Base-by-base conservation (phyloP, 2,329 filamentous ascomycete species). In the Colletotrichum destructivum region DNA sequence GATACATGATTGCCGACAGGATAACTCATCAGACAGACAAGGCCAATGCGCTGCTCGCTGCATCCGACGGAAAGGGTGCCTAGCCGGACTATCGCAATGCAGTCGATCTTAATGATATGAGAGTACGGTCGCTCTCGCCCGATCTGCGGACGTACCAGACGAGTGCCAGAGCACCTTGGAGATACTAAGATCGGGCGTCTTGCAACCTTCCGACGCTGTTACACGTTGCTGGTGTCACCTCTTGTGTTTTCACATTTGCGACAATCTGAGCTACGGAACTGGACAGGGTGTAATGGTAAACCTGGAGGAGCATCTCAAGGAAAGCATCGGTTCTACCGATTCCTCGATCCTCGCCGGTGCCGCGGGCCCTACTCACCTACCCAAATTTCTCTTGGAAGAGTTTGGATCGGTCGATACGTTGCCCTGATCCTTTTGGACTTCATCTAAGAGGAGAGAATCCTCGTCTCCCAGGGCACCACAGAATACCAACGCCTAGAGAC, bases 101-200 rank as follows among this genome's bases (percentile, higher is more conserved):
- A 4, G 8, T 18, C 54, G 23, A 46, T 3, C 9, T 6, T 18
- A 11, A 40, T 16, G n/a, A 21, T 12, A 4, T 54, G 13, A 9
- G 7, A 26, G 9, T 16, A 13, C 60, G 16, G 40, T 40, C 9
- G 26, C 67, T 16, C 40, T 65, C 1, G 54, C 46, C 52, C 55
- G 62, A 16, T 65, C 67, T 26, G 67, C 67, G n/a, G 67, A 61
- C 40, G 64, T 52, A 1, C 21, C 18, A 13, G 44, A 57, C 26
- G 31, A 35, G 31, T 23, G 23, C 23, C 23, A 23, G 23, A 23
- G 23, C 23, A 23, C 23, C 23, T 23, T 23, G 3, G 23, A 23
- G 23, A 23, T 23, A 23, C 23, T 23, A 23, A 23, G 23, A 23
- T 3, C 23, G 23, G 23, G 23, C 23, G 23, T 23, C 23, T 23